These are phyloP conservation scores for Aspergillus funiculosus DNA, from an alignment of 495 filamentous ascomycete species.

Conservation along the genomic window DNA sequence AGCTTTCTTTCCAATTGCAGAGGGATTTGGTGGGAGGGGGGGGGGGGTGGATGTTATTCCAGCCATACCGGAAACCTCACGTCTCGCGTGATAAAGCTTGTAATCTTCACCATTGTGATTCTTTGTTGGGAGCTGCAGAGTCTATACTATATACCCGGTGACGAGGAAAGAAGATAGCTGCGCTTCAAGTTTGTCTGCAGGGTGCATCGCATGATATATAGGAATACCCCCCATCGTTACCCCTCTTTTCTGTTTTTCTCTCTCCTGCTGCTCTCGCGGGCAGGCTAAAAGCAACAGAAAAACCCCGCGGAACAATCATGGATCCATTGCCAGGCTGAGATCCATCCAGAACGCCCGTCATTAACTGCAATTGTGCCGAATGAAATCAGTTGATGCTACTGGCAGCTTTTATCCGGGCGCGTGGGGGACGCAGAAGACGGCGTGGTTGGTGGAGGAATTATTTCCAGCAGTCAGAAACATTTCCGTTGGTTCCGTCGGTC, in stretches of 20 bases:
- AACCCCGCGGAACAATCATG: conserved; percentile 15
- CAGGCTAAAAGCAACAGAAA: conserved; percentile 11
- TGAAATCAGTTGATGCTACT: conserved; percentile 7
- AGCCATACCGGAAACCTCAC: conserved; percentile 74
- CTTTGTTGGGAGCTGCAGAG: neutral
- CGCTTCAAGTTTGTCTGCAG: too few species aligned
- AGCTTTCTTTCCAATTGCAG: neutral
- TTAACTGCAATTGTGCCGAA: conserved; percentile 6
- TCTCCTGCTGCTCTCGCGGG: too few species aligned
- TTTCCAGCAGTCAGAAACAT: conserved; percentile 29
- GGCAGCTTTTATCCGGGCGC: conserved; percentile 10
- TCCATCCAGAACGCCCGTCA: too few species aligned
- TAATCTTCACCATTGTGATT: conserved; percentile 67
- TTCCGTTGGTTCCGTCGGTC: conserved; percentile 19
- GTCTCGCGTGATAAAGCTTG: conserved; percentile 71
- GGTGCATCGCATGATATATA: conserved; percentile 11
- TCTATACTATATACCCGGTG: neutral
- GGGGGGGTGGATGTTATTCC: neutral
- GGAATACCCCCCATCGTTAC: neutral
- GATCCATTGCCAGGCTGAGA: too few species aligned
- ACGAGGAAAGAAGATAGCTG: conserved; percentile 2
- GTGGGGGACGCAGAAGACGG: neutral
- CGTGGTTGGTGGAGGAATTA: conserved; percentile 31
- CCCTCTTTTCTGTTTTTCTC: conserved; percentile 5
- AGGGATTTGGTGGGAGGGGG: neutral